Conservation (phyloP, 257 asterid genomes). For the Primulina tabacum region DNA sequence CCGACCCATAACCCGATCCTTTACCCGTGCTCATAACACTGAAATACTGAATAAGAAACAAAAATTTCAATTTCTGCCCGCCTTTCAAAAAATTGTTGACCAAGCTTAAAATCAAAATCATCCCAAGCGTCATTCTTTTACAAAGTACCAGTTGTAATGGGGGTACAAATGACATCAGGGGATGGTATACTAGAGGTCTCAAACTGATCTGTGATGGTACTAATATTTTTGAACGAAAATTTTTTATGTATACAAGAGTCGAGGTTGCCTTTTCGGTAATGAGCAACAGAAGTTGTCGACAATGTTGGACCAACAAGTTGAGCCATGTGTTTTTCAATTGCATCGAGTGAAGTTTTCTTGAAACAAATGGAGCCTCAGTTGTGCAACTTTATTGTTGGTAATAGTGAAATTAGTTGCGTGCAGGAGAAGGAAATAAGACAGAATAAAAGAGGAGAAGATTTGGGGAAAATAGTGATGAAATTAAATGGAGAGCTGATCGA, state of each 20-base stretch:
- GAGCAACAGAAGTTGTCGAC: not conserved
- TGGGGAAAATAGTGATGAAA: not conserved
- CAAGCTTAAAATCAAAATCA: not conserved
- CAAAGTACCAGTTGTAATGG: not conserved
- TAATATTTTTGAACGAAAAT: not conserved
- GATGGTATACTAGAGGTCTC: not conserved
- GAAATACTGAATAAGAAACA: not conserved
- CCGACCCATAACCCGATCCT: too few relatives aligned
- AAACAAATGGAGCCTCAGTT: not conserved
- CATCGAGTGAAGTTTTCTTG: not conserved
- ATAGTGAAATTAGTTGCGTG: not conserved
- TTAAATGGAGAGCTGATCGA: not conserved
- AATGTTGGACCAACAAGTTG: not conserved
- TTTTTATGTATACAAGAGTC: too few relatives aligned
- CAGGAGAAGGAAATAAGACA: not conserved
- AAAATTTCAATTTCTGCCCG: not conserved
- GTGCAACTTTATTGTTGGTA: not conserved
- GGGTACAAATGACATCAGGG: not conserved
- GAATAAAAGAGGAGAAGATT: not conserved
- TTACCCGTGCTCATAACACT: too few relatives aligned
- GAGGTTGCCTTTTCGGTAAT: not conserved
- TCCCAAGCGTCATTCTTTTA: not conserved
- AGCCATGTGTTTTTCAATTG: not conserved
- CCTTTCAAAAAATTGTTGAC: not conserved
- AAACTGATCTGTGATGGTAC: not conserved